Conservation (phyloP, 345 rosid species). For the Eucalyptus erythrocorys region DNA sequence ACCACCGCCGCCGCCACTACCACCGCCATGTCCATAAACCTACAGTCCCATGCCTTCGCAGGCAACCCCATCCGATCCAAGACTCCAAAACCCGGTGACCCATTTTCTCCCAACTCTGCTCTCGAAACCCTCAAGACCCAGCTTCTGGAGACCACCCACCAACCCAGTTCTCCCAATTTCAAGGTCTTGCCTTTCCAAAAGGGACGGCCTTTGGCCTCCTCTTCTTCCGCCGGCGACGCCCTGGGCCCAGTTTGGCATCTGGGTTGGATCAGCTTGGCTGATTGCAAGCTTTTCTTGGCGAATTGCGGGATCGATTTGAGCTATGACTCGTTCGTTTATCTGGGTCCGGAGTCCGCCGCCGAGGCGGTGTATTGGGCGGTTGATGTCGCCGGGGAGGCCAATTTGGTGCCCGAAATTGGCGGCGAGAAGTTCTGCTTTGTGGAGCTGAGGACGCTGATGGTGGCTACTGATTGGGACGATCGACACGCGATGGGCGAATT, state of each 20-base stretch:
- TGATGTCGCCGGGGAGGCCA: slow-evolving; percentile 37
- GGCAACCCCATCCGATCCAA: slow-evolving; percentile 53
- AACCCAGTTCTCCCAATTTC: slow-evolving; percentile 34
- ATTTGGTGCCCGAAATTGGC: slow-evolving; percentile 30
- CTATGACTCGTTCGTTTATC: slow-evolving; percentile 52
- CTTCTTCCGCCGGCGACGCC: slow-evolving; percentile 23
- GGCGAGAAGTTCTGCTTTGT: slow-evolving; percentile 47
- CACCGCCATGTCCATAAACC: slow-evolving; percentile 47
- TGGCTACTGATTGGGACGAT: slow-evolving; percentile 91
- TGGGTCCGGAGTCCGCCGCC: slow-evolving; percentile 76
- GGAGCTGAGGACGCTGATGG: slow-evolving; percentile 87
- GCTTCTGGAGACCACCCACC: slow-evolving; percentile 23
- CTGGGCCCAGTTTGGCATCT: slow-evolving; percentile 57
- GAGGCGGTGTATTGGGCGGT: slow-evolving; percentile 66
- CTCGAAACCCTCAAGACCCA: slow-evolving; percentile 52
- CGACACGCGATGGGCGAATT: slow-evolving; percentile 65
- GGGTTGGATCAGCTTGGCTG: slow-evolving; percentile 67
- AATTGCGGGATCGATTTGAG: slow-evolving; percentile 38
- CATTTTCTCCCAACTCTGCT: slow-evolving; percentile 50
- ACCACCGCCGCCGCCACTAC: slow-evolving; percentile 1
- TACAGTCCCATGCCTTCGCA: slow-evolving; percentile 67
- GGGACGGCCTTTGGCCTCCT: slow-evolving; percentile 62
- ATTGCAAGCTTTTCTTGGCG: slow-evolving; percentile 32
- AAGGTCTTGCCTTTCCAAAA: slow-evolving; percentile 72
- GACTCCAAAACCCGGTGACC: slow-evolving; percentile 50